Conservation (phyloP, 2,329 filamentous ascomycete species). For the Fusarium fujikuroi region DNA sequence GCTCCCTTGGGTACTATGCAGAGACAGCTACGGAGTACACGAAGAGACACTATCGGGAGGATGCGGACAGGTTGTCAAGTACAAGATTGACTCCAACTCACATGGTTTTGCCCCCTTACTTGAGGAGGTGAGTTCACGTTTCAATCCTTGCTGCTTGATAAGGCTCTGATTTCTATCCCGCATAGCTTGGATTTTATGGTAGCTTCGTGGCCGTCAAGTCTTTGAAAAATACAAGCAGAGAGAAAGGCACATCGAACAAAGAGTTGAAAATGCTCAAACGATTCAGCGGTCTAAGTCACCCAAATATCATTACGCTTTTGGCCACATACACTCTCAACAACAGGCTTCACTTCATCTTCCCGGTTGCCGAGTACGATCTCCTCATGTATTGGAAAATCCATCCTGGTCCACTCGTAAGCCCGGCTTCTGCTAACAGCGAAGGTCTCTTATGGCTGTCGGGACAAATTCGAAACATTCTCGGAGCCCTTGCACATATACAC, state of each 20-base stretch:
- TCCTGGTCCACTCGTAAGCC: background rate
- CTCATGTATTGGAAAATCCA: background rate
- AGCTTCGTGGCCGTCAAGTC: background rate
- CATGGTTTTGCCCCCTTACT: background rate
- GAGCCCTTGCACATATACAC: background rate
- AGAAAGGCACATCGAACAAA: background rate
- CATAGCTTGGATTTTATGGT: background rate
- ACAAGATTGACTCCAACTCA: background rate
- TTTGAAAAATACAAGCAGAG: background rate
- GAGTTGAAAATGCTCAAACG: background rate
- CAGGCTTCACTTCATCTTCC: background rate
- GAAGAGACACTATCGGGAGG: background rate
- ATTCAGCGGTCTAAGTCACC: rapidly evolving
- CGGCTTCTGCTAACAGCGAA: background rate
- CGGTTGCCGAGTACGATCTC: background rate
- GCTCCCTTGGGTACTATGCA: background rate
- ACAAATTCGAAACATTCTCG: background rate
- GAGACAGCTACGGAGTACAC: background rate
- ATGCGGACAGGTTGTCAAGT: background rate
- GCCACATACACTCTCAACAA: background rate
- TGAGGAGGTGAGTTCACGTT: background rate
- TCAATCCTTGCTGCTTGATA: rapidly evolving
- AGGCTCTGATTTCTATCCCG: background rate
- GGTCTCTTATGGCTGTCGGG: background rate
- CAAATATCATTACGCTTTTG: background rate